These are phyloP conservation scores for Saccharomycopsis fibuligera DNA, from an alignment of 805 yeast species.

Conservation along the genomic window DNA sequence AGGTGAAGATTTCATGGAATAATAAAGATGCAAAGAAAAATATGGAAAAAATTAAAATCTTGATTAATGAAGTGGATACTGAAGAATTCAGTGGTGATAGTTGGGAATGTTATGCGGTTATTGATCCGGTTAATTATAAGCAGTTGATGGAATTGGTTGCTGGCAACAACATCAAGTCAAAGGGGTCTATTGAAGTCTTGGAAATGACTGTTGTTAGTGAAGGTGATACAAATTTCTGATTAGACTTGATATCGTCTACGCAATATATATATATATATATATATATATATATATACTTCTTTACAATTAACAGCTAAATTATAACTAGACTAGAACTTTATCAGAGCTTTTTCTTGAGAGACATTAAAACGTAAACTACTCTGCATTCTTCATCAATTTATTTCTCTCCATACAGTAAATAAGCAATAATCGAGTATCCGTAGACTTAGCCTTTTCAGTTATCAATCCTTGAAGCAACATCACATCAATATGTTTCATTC, in stretches of 20 bases:
- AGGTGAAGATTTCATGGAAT: constrained; percentile 57
- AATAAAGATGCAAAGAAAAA: constrained; percentile 44
- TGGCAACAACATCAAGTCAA: constrained; percentile 43
- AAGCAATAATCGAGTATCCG: too few species aligned
- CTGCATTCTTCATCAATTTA: too few species aligned
- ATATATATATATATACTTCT: too few species aligned
- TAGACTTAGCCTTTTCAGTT: too few species aligned
- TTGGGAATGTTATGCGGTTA: constrained; percentile 58
- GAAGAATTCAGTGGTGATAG: constrained; percentile 36
- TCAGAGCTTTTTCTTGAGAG: too few species aligned
- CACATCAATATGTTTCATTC: not conserved
- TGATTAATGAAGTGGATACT: constrained; percentile 38
- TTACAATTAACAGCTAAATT: too few species aligned
- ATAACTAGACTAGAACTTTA: too few species aligned
- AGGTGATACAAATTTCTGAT: constrained; percentile 27
- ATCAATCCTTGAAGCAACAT: not conserved
- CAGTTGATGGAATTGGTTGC: constrained; percentile 57
- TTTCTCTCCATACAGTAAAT: too few species aligned
- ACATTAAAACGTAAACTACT: too few species aligned
- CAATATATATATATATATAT: too few species aligned
- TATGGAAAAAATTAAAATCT: constrained; percentile 32
- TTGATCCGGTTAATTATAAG: constrained; percentile 82
- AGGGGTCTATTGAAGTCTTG: constrained; percentile 71
- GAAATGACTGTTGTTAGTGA: constrained; percentile 84
- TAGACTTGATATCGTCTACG: too few species aligned